Base-by-base conservation (phyloP, 1,284 basidiomycete genomes). In the Irpex sp. region DNA sequence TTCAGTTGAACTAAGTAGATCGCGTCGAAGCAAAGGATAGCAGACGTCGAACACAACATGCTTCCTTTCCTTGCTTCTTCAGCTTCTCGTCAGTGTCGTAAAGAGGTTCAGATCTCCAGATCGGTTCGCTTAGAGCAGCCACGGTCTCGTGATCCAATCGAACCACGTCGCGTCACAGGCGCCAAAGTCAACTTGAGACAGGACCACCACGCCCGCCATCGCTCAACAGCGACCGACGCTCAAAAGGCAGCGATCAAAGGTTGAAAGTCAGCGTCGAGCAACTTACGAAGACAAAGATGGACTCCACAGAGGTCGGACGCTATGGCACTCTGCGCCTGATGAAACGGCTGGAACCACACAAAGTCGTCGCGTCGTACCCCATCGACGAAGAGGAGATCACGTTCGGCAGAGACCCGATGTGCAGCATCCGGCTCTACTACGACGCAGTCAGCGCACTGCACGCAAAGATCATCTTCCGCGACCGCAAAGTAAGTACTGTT, bases 381-480 rank as follows among this genome's bases (percentile, higher is more conserved):
- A 85, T 92, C 68, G 89, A 92, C 75, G 80, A 85, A 4, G 81
- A 85, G 31, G 78, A 82, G 59, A 76, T 90, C 58, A 88, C 88
- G 0, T 86, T 91, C 73, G 89, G 89, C 51, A 80, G 86, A 64
- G 85, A 85, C 69, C 79, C 80, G 1, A 73, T 74, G 2, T 91
- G 89, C 70, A 82, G 83, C 65, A 83, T 92, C 26, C 77, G 89
- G 57, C 74, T 92, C 54, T 91, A 89, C 71, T 91, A 91, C 69
- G 76, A 80, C 1, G 79, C 82, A 57, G 83, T 91, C 48, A 85
- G 82, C 61, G 75, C 80, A 1, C 63, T 89, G 1, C 89, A 91
- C 68, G 87, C 86, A 64, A 88, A 84, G 69, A 79, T 90, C 49
- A 74, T 85, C n/a, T 89, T 91, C 64, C 78, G 68, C 85, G 64